Evolutionary conservation across 768 basidiomycete genomes (phyloP).

Genomic region (Leucogyrophana mollusca): DNA sequence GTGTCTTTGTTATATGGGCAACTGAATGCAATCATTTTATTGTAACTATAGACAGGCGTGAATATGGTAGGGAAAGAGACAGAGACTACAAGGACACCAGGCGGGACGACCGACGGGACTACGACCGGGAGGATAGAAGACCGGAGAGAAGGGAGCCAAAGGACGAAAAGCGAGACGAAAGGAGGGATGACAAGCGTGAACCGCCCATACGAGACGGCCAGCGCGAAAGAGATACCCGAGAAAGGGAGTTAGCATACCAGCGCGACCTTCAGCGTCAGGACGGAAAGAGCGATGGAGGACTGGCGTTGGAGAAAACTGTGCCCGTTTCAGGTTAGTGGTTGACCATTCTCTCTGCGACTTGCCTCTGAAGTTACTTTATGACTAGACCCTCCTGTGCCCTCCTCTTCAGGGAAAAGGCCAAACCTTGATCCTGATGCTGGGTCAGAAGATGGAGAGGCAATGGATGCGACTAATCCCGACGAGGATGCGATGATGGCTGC

Average conservation of each 20-base stretch:
- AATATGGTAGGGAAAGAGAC: conserved; percentile 31
- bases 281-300: conserved; percentile 13
- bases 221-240: conserved; percentile 24
- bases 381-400: not conserved
- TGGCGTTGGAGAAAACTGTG: conserved; percentile 5
- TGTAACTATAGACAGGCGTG: conserved; percentile 34
- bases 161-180: conserved; percentile 34
- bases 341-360: no score
- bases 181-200: conserved; percentile 37
- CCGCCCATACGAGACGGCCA: conserved; percentile 35
- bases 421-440: conserved; percentile 43
- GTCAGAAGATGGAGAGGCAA: conserved; percentile 49
- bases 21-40: conserved; percentile 13
- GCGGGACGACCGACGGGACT: conserved; percentile 31
- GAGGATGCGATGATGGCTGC: conserved; percentile 82
- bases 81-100: conserved; percentile 36
- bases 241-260: conserved; percentile 20
- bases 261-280: conserved; percentile 21
- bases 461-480: conserved; percentile 59
- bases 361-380: conserved; percentile 9
- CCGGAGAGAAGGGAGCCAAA: conserved; percentile 32
- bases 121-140: conserved; percentile 28
- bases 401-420: conserved; percentile 18
- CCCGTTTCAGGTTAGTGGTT: not conserved
- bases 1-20: not conserved